Base-by-base conservation (phyloP, 1,284 basidiomycete species). In the Sporisorium exsertum region DNA sequence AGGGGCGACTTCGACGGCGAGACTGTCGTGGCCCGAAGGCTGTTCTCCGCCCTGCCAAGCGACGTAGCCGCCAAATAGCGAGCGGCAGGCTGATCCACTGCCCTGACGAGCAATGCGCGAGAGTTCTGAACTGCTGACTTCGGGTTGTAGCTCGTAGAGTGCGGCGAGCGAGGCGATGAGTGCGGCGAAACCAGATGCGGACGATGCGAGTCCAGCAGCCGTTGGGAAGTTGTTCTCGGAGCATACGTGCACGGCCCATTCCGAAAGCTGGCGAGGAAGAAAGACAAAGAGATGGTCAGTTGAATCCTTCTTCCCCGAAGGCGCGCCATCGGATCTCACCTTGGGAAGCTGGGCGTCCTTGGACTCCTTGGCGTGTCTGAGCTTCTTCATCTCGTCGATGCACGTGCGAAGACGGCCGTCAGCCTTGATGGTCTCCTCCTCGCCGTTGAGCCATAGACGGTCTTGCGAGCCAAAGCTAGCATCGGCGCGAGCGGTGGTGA, bases 201-300 rank as follows among this genome's bases (percentile, higher is more conserved):
- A 97, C 0, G 96, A 98, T 0, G 97, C 96, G 42, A 99, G 91
- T 13, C 96, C 97, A 0, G 96, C 97, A 9, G 97, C 97, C 6
- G 96, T 99, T 26, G 96, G 96, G 89, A 99, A 99, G 89, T 99
- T 99, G 90, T 99, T 99, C 88, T 91, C 92, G 12, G 95, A 98
- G 67, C 91, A 91, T 76, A 99, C 95, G 87, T 94, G 80, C 13
- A 83, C 78, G 16, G 74, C 63, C 72, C 77, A 85, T 66, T 67
- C 54, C 18, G 78, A 85, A 18, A 81, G 76, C 71, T 80, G 64
- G 46, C 13, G 29, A 22, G 29, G 5, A 24, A 20, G 15, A 8
- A 3, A 20, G 3, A 43, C 8, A 37, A 18, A 4, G 16, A 10
- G 2, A 32, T 10, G n/a, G 29, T 50, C 49, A 50, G 49, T 20